Conservation (phyloP, 202 grass and related monocot species). For the Panicum virgatum region DNA sequence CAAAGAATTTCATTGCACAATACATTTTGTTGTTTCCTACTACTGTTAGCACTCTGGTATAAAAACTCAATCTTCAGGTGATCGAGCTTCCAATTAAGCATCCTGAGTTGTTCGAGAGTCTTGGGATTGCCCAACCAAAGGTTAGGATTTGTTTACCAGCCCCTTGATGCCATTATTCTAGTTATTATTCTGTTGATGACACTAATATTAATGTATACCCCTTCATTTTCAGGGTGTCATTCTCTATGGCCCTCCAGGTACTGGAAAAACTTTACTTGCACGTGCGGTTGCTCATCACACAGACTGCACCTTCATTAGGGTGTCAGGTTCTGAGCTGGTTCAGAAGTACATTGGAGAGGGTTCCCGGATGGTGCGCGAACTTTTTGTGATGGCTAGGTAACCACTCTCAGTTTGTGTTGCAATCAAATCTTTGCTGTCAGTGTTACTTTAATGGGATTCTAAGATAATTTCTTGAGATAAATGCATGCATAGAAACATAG, state of each 20-base stretch:
- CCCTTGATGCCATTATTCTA: background rate
- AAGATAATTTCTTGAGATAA: constrained; percentile 1
- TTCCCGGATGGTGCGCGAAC: constrained; percentile 93
- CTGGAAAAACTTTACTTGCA: constrained; percentile 89
- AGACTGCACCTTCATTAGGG: constrained; percentile 97
- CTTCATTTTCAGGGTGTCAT: constrained; percentile 74
- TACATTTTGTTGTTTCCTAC: background rate
- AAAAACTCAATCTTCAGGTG: constrained; percentile 57
- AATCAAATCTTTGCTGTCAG: background rate
- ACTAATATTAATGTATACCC: constrained; percentile 14
- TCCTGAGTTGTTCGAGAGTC: constrained; percentile 91
- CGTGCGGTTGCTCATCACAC: constrained; percentile 98
- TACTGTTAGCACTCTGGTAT: background rate
- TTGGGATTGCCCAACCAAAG: constrained; percentile 97
- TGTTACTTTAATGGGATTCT: background rate
- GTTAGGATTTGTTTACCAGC: constrained; percentile 38
- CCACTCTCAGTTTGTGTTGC: background rate
- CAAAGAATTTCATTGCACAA: background rate
- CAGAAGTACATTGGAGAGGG: constrained; percentile 99
- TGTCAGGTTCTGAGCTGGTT: constrained; percentile 97
- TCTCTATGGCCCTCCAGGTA: constrained; percentile 94
- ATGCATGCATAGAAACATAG: background rate
- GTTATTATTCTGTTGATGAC: background rate
- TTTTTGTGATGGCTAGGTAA: constrained; percentile 99
- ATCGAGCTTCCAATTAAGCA: constrained; percentile 99